Conservation (phyloP, 805 yeast genomes). For the Wickerhamiella brachini region DNA sequence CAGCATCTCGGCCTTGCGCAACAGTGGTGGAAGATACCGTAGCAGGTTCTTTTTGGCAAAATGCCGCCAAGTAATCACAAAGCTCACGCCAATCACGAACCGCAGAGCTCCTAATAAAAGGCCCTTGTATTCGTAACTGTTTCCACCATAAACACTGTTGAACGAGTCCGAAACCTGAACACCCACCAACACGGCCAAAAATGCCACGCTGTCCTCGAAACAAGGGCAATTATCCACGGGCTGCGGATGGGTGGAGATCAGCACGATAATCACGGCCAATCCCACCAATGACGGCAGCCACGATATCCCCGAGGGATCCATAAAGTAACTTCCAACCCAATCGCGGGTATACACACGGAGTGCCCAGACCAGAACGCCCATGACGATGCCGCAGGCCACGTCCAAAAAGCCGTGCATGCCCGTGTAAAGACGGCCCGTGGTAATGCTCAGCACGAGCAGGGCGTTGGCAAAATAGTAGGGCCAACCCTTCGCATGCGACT, state of each 20-base stretch:
- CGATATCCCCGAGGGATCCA: conserved; percentile 5
- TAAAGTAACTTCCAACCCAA: not conserved
- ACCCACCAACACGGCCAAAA: conserved; percentile 77
- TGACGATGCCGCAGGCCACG: conserved; percentile 44
- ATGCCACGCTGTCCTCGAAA: conserved; percentile 88
- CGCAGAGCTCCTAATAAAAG: conserved; percentile 29
- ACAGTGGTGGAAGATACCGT: conserved; percentile 44
- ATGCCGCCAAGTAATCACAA: conserved; percentile 62
- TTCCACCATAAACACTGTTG: not conserved
- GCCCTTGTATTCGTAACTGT: not conserved
- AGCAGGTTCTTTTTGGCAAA: conserved; percentile 55
- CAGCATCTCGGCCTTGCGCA: conserved; percentile 27
- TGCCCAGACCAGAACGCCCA: conserved; percentile 46
- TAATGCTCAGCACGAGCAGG: conserved; percentile 48
- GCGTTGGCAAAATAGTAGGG: conserved; percentile 5
- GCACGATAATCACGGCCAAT: conserved; percentile 4
- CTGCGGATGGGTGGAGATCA: conserved; percentile 58
- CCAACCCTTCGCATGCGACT: conserved; percentile 1
- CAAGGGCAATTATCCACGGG: conserved; percentile 95
- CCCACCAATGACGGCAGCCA: not conserved
- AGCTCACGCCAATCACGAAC: conserved; percentile 43
- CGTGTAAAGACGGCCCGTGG: conserved; percentile 76
- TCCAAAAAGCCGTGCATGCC: conserved; percentile 97
- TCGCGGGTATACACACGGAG: conserved; percentile 31
- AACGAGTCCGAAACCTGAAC: conserved; percentile 30